phyloP scores from a whole-genome alignment of 2,329 filamentous ascomycete species.

The Parafenestella ontariensis region DNA sequence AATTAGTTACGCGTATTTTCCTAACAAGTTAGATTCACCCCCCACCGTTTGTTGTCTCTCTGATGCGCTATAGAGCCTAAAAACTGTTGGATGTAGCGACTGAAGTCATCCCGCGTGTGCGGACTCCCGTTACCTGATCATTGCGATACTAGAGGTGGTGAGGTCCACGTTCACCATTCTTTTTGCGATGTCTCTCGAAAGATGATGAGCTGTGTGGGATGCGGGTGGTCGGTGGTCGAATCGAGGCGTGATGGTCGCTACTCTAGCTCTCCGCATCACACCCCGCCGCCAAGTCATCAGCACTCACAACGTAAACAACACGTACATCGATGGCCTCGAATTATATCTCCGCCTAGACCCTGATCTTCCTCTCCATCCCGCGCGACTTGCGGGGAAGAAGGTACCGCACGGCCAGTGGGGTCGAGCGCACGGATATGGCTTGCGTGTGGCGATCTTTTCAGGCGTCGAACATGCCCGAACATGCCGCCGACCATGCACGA shows the following conservation, averaged over 20 bases:
- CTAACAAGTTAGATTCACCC: too few relatives aligned
- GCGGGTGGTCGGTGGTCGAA: not conserved
- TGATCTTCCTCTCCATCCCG: not conserved
- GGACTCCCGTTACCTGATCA: too few relatives aligned
- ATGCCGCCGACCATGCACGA: constrained; percentile 19
- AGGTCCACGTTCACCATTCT: too few relatives aligned
- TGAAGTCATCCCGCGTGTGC: too few relatives aligned
- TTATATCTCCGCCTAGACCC: not conserved
- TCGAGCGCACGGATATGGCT: not conserved
- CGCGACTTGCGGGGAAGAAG: constrained; percentile 4
- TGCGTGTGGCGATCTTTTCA: not conserved
- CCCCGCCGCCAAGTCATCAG: not conserved
- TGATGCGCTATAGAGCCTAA: too few relatives aligned
- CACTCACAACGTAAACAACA: not conserved
- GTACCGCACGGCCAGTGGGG: constrained; percentile 1
- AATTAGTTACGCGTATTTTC: too few relatives aligned
- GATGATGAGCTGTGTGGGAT: too few relatives aligned
- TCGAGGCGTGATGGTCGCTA: not conserved
- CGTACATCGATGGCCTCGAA: not conserved
- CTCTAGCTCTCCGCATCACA: not conserved
- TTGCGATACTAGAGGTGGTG: too few relatives aligned
- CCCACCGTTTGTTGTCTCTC: too few relatives aligned
- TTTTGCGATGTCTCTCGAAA: too few relatives aligned
- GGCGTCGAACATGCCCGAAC: not conserved
- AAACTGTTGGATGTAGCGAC: too few relatives aligned